Percentiles rank a stretch among this genome's conserved stretches.
Conservation (phyloP, 768 basidiomycete species). For the Collybia sp. region DNA sequence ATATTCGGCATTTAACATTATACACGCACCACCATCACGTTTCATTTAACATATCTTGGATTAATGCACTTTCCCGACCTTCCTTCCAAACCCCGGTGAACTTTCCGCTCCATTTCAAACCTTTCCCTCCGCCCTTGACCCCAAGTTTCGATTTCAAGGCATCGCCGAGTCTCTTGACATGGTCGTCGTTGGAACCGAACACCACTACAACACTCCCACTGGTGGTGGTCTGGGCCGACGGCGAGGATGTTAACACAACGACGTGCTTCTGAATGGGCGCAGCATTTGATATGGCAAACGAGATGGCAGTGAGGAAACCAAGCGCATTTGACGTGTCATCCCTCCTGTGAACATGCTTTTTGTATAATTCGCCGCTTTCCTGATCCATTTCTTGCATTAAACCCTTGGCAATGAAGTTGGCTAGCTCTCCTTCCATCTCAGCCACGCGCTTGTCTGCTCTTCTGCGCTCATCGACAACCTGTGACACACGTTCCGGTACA, state of each 20-base stretch:
- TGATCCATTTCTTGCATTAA: constrained; percentile 32
- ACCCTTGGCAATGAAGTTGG: constrained; percentile 38
- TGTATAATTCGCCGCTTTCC: constrained; percentile 25
- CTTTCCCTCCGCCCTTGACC: constrained; percentile 79
- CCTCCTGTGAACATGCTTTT: constrained; percentile 49
- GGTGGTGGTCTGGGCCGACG: constrained; percentile 45
- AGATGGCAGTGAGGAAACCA: constrained; percentile 54
- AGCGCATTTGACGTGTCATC: constrained; percentile 60
- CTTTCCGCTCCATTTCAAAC: constrained; percentile 73
- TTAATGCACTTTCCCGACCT: constrained; percentile 31
- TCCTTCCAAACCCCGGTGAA: constrained; percentile 60
- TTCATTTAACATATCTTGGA: constrained; percentile 33
- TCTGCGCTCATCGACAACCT: constrained; percentile 64
- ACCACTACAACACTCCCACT: constrained; percentile 55
- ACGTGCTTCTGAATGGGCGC: constrained; percentile 29
- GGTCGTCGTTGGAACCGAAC: constrained; percentile 53
- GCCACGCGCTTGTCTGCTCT: constrained; percentile 61
- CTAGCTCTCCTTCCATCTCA: constrained; percentile 67
- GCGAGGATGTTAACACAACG: constrained; percentile 58
- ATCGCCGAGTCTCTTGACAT: constrained; percentile 56
- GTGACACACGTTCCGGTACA: constrained; percentile 63
- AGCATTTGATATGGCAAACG: constrained; percentile 36
- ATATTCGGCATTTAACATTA: no score
- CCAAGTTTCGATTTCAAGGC: constrained; percentile 49
- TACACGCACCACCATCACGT: constrained; percentile 9